Base-by-base conservation (phyloP, 2,329 filamentous ascomycete species). In the Hymenoscyphus albidus region DNA sequence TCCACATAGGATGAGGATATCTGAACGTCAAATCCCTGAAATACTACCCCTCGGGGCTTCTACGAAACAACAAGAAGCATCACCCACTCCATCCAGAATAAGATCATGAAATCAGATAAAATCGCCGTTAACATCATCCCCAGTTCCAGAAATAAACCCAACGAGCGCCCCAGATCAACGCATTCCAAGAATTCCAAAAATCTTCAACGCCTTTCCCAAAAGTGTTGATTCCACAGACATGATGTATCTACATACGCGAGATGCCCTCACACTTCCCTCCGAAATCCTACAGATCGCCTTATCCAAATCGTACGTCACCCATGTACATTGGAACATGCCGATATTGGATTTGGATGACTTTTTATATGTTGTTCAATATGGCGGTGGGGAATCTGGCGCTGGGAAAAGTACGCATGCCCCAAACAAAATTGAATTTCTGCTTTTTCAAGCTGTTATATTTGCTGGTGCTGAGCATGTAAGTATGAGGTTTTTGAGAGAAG, bases 401-500 rank as follows among this genome's bases (percentile, higher is more conserved):
- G 55, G 64, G 16, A 27, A 12, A n/a, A 18, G 31, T 35, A 48
- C 42, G 42, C 35, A 42, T 7, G 22, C 18, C 5, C 16, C n/a
- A 31, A 54, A 32, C 4, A 48, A 64, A 39, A 70, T 70, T 16
- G 64, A 40, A 14, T 57, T 72, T 14, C 63, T 72, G 32, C 58
- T 72, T 12, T 71, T 71, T 38, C 70, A 72, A 56, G 69, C 68
- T 22, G 64, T 71, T 10, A 66, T 72, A 67, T 71, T 68, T 62
- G 69, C 70, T 55, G 70, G 63, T 18, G 63, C 63, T 32, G 62
- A 61, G 16, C 66, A 61, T 63, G 63, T 71, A 7, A 54, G 58
- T 16, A 48, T 61, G 31, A 62, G 63, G 9, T 32, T 32, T 38
- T 54, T 72, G 44, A 62, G 56, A 38, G 64, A 65, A 14, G 68